These are phyloP conservation scores for Phlebiopsis flavidoalba DNA, from an alignment of 768 basidiomycete species.

Conservation along the genomic window DNA sequence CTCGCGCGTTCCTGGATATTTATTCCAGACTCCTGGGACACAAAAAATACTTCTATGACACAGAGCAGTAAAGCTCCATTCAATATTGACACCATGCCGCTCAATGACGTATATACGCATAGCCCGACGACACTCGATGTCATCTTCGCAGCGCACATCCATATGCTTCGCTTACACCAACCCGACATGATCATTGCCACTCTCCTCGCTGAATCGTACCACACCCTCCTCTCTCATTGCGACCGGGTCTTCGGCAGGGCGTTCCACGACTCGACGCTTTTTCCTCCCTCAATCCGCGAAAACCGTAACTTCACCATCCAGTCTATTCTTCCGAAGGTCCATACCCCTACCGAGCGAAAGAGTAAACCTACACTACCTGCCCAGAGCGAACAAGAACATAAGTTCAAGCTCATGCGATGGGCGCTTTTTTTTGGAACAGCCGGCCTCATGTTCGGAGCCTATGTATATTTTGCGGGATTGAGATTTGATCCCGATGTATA, in stretches of 20 bases:
- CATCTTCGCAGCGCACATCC: constrained; percentile 61
- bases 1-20: constrained; percentile 49
- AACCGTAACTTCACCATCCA: constrained; percentile 25
- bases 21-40: constrained; percentile 51
- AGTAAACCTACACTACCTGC: constrained; percentile 22
- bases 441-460: neutral
- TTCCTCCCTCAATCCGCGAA: constrained; percentile 12
- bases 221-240: constrained; percentile 54
- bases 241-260: constrained; percentile 38
- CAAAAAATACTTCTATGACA: constrained; percentile 42
- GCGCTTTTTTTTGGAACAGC: constrained; percentile 31
- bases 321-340: constrained; percentile 27
- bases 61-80: constrained; percentile 1
- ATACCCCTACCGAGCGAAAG: neutral
- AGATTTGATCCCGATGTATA: neutral
- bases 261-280: constrained; percentile 21
- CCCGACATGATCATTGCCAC: constrained; percentile 55
- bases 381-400: constrained; percentile 29
- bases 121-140: constrained; percentile 66
- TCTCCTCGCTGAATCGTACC: constrained; percentile 51
- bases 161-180: constrained; percentile 53
- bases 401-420: constrained; percentile 47
- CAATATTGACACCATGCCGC: neutral
- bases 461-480: neutral
- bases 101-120: neutral